phyloP scores from a whole-genome alignment of 2,329 filamentous ascomycete genomes.

The Albophoma yamanashiensis region DNA sequence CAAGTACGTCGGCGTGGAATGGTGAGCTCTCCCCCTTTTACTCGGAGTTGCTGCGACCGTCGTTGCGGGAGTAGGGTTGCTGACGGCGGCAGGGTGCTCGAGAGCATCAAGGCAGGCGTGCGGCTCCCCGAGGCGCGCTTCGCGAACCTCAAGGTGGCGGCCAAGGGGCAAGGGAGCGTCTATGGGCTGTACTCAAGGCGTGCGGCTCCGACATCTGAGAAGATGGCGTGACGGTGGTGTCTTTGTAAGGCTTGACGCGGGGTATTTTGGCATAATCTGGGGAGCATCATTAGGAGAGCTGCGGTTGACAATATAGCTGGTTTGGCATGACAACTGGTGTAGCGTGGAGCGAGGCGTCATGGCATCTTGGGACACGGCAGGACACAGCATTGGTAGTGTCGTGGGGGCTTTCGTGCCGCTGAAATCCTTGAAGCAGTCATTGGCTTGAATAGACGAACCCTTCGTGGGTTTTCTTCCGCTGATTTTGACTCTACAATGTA shows the following conservation, averaged over 20 bases:
- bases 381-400: background rate
- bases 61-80: background rate
- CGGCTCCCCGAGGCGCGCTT: slow-evolving; percentile 68
- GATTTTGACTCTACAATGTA: background rate
- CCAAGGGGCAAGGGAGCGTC: slow-evolving; percentile 54
- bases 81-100: slow-evolving; percentile 52
- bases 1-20: slow-evolving; percentile 73
- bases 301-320: background rate
- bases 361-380: background rate
- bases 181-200: slow-evolving; percentile 31
- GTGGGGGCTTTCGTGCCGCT: background rate
- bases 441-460: background rate
- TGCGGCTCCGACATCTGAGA: background rate
- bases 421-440: background rate
- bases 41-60: background rate
- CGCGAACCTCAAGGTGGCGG: slow-evolving; percentile 48
- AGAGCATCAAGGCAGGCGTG: slow-evolving; percentile 67
- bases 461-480: background rate
- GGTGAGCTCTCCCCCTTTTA: slow-evolving; percentile 37
- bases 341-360: background rate
- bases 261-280: background rate
- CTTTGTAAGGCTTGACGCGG: background rate
- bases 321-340: background rate
- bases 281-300: background rate
- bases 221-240: background rate